These are phyloP conservation scores for Pyrenochaeta sp. DNA, from an alignment of 2,329 filamentous ascomycete species.

Conservation along the genomic window DNA sequence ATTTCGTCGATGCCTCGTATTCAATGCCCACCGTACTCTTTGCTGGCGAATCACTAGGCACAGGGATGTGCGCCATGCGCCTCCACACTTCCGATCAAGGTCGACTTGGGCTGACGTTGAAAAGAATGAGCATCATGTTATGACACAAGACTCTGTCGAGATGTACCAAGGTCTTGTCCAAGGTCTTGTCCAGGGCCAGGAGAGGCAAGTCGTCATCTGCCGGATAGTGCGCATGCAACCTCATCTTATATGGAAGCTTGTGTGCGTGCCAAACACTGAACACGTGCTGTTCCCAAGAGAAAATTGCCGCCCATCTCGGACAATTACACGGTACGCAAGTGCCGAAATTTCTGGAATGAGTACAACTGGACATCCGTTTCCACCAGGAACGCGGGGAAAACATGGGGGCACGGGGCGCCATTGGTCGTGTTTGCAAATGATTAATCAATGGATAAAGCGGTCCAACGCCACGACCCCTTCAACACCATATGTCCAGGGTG, in stretches of 20 bases:
- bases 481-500: slow-evolving; percentile 3
- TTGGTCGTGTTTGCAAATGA: slow-evolving; percentile 4
- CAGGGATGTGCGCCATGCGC: no score
- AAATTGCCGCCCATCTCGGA: slow-evolving; percentile 8
- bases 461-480: slow-evolving; percentile 4
- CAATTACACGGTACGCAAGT: slow-evolving; percentile 7
- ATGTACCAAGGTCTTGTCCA: no score
- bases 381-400: slow-evolving; percentile 1
- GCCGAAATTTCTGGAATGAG: slow-evolving; percentile 9
- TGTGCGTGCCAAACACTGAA: not conserved
- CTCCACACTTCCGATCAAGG: no score
- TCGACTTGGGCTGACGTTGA: no score
- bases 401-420: not conserved
- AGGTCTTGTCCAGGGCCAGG: not conserved
- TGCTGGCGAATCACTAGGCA: no score
- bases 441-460: slow-evolving; percentile 17
- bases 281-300: not conserved
- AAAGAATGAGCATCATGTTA: no score
- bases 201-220: not conserved
- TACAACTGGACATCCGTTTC: slow-evolving; percentile 1
- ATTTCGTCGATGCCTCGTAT: no score
- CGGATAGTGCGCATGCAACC: slow-evolving; percentile 4
- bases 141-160: no score
- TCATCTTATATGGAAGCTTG: not conserved
- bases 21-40: no score